A percentile compares a stretch with the other conserved stretches of the same genome.
Evolutionary conservation across 2,329 filamentous ascomycete species (phyloP).

Genomic region (Botrytis galanthina): DNA sequence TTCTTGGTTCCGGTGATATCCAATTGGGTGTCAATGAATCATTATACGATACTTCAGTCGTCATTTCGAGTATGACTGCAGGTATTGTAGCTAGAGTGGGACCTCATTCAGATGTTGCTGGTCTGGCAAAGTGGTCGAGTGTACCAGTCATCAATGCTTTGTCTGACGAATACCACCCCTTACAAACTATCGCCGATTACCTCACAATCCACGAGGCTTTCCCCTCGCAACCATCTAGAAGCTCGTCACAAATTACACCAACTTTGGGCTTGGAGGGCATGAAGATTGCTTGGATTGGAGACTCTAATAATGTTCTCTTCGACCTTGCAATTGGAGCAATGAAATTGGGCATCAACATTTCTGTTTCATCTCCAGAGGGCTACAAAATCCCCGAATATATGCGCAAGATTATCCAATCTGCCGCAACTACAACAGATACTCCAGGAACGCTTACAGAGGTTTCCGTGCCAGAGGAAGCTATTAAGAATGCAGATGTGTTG

Average conservation of each 20-base stretch:
- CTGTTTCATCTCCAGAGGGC: slow-evolving; percentile 81
- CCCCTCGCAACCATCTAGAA: slow-evolving; percentile 42
- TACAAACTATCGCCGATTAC: slow-evolving; percentile 93
- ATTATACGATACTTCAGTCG: slow-evolving; percentile 84
- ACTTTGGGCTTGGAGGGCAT: slow-evolving; percentile 71
- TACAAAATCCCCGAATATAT: slow-evolving; percentile 80
- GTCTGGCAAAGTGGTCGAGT: slow-evolving; percentile 67
- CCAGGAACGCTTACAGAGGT: slow-evolving; percentile 73
- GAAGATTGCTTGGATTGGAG: slow-evolving; percentile 94
- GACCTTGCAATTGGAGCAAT: slow-evolving; percentile 84
- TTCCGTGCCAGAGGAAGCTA: slow-evolving; percentile 74
- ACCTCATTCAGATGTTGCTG: slow-evolving; percentile 70
- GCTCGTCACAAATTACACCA: slow-evolving; percentile 22
- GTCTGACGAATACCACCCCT: slow-evolving; percentile 86
- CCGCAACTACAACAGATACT: slow-evolving; percentile 54
- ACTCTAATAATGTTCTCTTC: slow-evolving; percentile 95
- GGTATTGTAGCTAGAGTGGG: slow-evolving; percentile 79
- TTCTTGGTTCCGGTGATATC: slow-evolving; percentile 92
- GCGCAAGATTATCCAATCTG: slow-evolving; percentile 66
- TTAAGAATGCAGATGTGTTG: slow-evolving; percentile 82
- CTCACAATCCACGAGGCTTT: slow-evolving; percentile 84
- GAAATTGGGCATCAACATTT: slow-evolving; percentile 82
- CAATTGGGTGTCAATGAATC: slow-evolving; percentile 96
- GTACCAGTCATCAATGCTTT: slow-evolving; percentile 86
- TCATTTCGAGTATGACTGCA: slow-evolving; percentile 91